Evolutionary conservation across 169 alveolate genomes (phyloP).

Genomic region (Plasmodium knowlesi): DNA sequence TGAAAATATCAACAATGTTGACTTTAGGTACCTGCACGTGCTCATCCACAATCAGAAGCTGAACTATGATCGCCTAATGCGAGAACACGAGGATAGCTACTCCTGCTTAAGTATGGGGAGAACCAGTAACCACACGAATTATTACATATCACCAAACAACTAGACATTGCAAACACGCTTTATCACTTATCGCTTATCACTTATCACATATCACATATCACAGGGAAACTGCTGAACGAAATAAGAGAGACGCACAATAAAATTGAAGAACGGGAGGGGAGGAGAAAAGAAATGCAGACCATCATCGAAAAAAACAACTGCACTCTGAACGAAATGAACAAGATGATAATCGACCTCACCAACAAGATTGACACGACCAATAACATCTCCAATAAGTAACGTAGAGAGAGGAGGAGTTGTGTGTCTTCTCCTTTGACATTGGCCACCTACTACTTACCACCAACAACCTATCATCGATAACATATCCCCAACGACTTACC

Average conservation of each 20-base stretch:
- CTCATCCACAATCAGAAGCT: conserved; percentile 31
- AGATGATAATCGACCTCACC: conserved; percentile 9
- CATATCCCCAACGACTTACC: not conserved
- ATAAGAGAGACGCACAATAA: conserved; percentile 7
- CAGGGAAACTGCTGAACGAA: conserved; percentile 47
- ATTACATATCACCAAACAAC: not conserved
- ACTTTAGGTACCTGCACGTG: conserved; percentile 41
- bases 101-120: conserved; percentile 16
- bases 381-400: conserved; percentile 17
- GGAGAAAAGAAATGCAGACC: conserved; percentile 33
- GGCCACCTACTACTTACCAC: not conserved
- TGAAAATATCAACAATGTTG: conserved; percentile 45
- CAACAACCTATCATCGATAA: not conserved
- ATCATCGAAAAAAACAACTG: conserved; percentile 18
- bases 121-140: not conserved
- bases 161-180: not conserved
- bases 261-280: not conserved
- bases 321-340: conserved; percentile 4
- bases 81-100: conserved; percentile 37
- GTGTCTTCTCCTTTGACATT: not conserved
- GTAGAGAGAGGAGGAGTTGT: not conserved
- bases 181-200: not conserved
- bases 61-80: conserved; percentile 35
- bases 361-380: conserved; percentile 20
- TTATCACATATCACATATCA: not conserved